phyloP scores from a whole-genome alignment of 352 stramenopile species.

The Phytophthora melonis region DNA sequence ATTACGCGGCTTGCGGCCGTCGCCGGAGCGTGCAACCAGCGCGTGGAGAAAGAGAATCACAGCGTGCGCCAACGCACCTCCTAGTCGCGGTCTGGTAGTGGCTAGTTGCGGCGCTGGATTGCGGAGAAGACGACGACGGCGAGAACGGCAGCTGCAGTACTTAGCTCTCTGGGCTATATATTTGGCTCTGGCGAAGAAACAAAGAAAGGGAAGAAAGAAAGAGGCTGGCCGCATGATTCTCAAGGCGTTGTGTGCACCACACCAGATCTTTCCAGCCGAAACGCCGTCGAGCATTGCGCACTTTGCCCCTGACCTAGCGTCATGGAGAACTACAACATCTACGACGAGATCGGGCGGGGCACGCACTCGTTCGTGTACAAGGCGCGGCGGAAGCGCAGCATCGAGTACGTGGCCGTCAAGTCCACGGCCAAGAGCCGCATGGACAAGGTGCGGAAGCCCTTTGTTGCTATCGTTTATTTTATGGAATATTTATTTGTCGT shows the following conservation, averaged over 20 bases:
- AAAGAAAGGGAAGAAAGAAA: constrained; percentile 38
- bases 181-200: constrained; percentile 26
- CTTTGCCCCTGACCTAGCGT: too few species aligned
- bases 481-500: background rate
- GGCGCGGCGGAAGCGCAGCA: constrained; percentile 91
- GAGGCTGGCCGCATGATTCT: constrained; percentile 14
- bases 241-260: constrained; percentile 26
- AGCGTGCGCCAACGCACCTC: constrained; percentile 24
- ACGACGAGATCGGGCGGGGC: constrained; percentile 93
- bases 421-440: constrained; percentile 93
- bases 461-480: background rate
- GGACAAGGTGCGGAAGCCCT: constrained; percentile 74
- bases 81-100: constrained; percentile 4
- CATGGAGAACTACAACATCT: constrained; percentile 97
- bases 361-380: constrained; percentile 94
- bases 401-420: constrained; percentile 95
- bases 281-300: too few species aligned
- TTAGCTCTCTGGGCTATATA: background rate
- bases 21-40: background rate
- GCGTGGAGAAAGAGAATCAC: background rate
- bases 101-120: constrained; percentile 13
- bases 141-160: background rate
- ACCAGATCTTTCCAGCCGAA: constrained; percentile 34
- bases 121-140: constrained; percentile 4
- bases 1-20: constrained; percentile 9